Evolutionary conservation across 2,329 filamentous ascomycete species (phyloP).

Genomic region (Alternaria ventricosa): DNA sequence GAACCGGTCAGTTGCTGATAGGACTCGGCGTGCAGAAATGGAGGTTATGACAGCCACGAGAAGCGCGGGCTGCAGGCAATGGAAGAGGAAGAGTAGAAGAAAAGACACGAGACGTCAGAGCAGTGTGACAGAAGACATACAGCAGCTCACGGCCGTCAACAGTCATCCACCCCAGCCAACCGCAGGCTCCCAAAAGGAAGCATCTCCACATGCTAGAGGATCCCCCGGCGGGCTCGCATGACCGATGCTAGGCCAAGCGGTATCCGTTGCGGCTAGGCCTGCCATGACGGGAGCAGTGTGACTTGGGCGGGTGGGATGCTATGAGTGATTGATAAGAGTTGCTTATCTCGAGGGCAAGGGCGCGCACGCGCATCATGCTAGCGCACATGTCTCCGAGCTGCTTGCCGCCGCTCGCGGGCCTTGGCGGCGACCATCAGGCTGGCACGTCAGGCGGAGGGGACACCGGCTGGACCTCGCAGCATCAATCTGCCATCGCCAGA

Average conservation of each 20-base stretch:
- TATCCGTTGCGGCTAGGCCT: slow-evolving; percentile 23
- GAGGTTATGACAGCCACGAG: background rate
- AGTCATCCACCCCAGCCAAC: slow-evolving; percentile 23
- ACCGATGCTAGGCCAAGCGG: slow-evolving; percentile 27
- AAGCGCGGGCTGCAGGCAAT: slow-evolving; percentile 1
- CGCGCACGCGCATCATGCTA: slow-evolving; percentile 7
- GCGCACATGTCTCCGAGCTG: slow-evolving; percentile 1
- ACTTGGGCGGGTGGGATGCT: slow-evolving; percentile 20
- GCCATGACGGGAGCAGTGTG: slow-evolving; percentile 22
- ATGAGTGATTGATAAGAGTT: slow-evolving; percentile 25
- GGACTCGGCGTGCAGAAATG: slow-evolving; percentile 8
- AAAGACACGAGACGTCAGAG: slow-evolving; percentile 1
- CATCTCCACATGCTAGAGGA: slow-evolving; percentile 22
- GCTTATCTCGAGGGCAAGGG: slow-evolving; percentile 14
- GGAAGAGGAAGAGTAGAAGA: slow-evolving; percentile 3
- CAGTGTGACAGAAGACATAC: slow-evolving; percentile 1
- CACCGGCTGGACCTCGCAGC: slow-evolving; percentile 4
- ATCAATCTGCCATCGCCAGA: background rate
- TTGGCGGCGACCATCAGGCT: slow-evolving; percentile 19
- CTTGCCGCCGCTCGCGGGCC: slow-evolving; percentile 31
- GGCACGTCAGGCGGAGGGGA: background rate
- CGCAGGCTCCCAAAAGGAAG: slow-evolving; percentile 13
- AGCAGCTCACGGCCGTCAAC: slow-evolving; percentile 9
- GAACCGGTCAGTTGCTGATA: slow-evolving; percentile 10
- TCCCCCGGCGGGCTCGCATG: slow-evolving; percentile 33